A percentile compares a stretch with the other conserved stretches of the same genome.
Conservation (phyloP, 768 basidiomycete species). For the Sporobolomyces roseus region DNA sequence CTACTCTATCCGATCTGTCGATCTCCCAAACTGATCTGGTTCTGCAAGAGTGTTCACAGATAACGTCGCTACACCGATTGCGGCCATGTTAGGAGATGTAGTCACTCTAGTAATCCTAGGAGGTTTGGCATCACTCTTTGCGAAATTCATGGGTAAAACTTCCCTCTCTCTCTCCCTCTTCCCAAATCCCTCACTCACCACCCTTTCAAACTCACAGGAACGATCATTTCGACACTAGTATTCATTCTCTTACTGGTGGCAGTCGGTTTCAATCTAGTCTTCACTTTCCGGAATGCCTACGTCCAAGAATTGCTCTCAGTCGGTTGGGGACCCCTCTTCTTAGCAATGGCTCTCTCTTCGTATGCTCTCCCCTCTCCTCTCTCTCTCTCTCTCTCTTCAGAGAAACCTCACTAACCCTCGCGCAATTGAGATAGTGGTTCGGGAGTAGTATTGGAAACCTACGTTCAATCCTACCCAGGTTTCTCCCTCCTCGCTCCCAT, state of each 20-base stretch:
- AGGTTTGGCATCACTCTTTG: slow-evolving; percentile 44
- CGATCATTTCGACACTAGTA: slow-evolving; percentile 59
- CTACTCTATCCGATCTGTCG: not conserved
- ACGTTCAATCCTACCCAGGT: slow-evolving; percentile 79
- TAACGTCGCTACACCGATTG: slow-evolving; percentile 92
- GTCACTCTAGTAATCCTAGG: slow-evolving; percentile 81
- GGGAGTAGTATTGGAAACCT: slow-evolving; percentile 84
- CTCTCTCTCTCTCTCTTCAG: not conserved
- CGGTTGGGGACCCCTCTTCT: slow-evolving; percentile 86
- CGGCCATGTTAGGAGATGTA: slow-evolving; percentile 86
- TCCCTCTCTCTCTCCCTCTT: not conserved
- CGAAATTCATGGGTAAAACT: slow-evolving; percentile 39
- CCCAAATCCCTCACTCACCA: not conserved
- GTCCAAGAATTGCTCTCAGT: slow-evolving; percentile 69
- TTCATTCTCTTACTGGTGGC: slow-evolving; percentile 54
- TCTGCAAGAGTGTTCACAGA: slow-evolving; percentile 55
- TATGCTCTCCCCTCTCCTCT: slow-evolving; percentile 5
- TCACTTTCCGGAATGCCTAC: slow-evolving; percentile 64
- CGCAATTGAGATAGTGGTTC: too few species aligned
- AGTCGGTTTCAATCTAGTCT: slow-evolving; percentile 56
- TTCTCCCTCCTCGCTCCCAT: slow-evolving; percentile 83
- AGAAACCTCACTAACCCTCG: too few species aligned
- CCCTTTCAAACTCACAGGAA: slow-evolving; percentile 9
- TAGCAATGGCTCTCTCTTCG: slow-evolving; percentile 66
- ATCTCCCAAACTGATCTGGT: not conserved